These are phyloP conservation scores for Phragmites australis DNA, from an alignment of 176 grass and related monocot genomes.

Conservation along the genomic window DNA sequence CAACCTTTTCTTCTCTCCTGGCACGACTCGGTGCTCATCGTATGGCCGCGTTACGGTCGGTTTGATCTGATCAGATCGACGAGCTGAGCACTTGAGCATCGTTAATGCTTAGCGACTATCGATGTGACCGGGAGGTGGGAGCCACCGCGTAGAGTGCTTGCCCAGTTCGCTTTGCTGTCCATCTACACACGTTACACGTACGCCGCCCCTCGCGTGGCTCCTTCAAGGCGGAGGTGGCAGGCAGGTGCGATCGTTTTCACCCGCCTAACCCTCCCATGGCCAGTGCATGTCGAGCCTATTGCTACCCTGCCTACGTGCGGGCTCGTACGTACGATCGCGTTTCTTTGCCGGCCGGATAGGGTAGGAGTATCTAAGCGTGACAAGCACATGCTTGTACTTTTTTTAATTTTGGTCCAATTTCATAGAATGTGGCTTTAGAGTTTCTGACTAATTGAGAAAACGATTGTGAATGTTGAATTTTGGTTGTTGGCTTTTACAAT, in stretches of 20 bases:
- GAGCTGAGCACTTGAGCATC: too few relatives aligned
- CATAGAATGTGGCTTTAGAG: too few relatives aligned
- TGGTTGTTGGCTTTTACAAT: too few relatives aligned
- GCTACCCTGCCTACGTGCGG: neutral
- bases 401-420: too few relatives aligned
- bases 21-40: neutral
- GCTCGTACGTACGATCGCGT: neutral
- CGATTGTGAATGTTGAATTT: too few relatives aligned
- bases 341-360: neutral
- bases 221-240: slow-evolving; percentile 1
- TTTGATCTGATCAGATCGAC: neutral
- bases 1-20: neutral
- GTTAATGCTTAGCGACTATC: too few relatives aligned
- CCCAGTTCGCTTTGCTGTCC: neutral
- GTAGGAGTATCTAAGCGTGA: neutral
- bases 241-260: slow-evolving; percentile 25
- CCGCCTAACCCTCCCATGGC: slow-evolving; percentile 23
- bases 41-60: neutral
- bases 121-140: neutral
- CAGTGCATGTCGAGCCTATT: too few relatives aligned
- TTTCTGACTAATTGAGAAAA: too few relatives aligned
- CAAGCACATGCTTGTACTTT: neutral
- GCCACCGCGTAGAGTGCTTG: neutral
- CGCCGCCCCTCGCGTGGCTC: neutral
- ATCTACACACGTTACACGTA: slow-evolving; percentile 12